These are phyloP conservation scores for Chalaropsis ovoidea DNA, from an alignment of 2,329 filamentous ascomycete genomes.

Conservation along the genomic window DNA sequence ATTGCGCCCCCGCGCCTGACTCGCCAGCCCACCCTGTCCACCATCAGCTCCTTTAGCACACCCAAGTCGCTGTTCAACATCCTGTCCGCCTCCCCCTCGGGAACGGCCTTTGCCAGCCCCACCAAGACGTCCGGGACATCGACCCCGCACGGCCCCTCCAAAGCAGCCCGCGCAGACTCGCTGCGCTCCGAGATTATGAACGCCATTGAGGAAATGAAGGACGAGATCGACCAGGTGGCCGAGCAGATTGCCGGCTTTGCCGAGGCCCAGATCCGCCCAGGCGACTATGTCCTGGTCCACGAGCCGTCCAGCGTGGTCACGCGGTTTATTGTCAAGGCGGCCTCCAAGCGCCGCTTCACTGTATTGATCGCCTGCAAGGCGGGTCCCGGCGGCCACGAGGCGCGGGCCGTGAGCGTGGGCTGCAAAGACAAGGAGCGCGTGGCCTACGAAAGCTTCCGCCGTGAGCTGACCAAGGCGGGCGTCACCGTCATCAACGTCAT, in stretches of 20 bases:
- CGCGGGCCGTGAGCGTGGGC: conserved; percentile 30
- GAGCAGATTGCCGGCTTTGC: conserved; percentile 84
- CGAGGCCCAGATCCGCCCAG: conserved; percentile 84
- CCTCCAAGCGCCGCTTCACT: conserved; percentile 82
- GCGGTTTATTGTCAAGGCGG: conserved; percentile 78
- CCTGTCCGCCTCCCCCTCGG: conserved; percentile 46
- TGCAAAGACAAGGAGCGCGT: conserved; percentile 25
- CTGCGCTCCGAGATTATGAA: conserved; percentile 84
- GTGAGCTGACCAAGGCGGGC: conserved; percentile 65
- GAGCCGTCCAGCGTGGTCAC: conserved; percentile 80
- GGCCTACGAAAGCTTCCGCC: conserved; percentile 52
- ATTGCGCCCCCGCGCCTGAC: conserved; percentile 22
- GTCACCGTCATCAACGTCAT: conserved; percentile 75
- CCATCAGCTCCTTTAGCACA: conserved; percentile 54
- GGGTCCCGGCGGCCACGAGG: conserved; percentile 31
- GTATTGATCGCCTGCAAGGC: conserved; percentile 68
- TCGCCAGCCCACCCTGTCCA: conserved; percentile 39
- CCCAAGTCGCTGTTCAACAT: conserved; percentile 80
- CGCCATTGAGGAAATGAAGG: conserved; percentile 89
- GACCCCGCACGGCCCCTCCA: conserved; percentile 38
- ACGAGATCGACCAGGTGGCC: conserved; percentile 86
- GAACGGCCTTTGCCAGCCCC: conserved; percentile 49
- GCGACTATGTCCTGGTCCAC: conserved; percentile 84
- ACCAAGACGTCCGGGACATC: conserved; percentile 41
- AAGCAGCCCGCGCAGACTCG: conserved; percentile 44